phyloP scores from a whole-genome alignment of 1,284 basidiomycete species.

The Amylostereum areolatum region DNA sequence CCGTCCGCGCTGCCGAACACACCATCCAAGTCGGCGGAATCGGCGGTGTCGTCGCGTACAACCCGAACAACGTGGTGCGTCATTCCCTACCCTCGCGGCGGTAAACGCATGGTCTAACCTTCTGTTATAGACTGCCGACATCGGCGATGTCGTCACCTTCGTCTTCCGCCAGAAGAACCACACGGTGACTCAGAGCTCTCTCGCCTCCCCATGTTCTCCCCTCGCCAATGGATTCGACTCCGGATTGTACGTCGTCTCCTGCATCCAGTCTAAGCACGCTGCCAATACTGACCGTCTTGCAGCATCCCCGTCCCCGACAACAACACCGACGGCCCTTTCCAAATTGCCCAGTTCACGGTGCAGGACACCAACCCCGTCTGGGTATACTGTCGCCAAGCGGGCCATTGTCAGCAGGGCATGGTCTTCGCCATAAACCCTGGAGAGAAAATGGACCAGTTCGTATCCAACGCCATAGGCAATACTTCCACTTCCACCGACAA shows the following conservation, averaged over 20 bases:
- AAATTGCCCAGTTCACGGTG: slow-evolving; percentile 36
- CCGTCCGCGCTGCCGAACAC: slow-evolving; percentile 29
- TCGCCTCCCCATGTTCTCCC: slow-evolving; percentile 42
- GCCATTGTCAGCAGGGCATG: slow-evolving; percentile 52
- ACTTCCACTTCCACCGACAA: slow-evolving; percentile 10
- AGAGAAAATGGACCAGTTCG: slow-evolving; percentile 44
- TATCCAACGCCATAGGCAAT: slow-evolving; percentile 39
- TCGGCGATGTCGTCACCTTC: slow-evolving; percentile 47
- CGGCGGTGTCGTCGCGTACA: slow-evolving; percentile 33
- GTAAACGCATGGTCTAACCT: slow-evolving; percentile 1
- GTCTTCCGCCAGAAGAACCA: slow-evolving; percentile 58
- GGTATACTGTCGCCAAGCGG: slow-evolving; percentile 45
- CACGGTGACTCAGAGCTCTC: slow-evolving; percentile 54
- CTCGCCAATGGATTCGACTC: slow-evolving; percentile 45
- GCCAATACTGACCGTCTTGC: neutral
- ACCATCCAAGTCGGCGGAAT: slow-evolving; percentile 49
- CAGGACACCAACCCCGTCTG: slow-evolving; percentile 47
- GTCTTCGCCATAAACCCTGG: slow-evolving; percentile 61
- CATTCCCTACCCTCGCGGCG: neutral
- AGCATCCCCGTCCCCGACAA: slow-evolving; percentile 46
- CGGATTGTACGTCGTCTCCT: slow-evolving; percentile 40
- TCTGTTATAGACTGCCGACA: slow-evolving; percentile 32
- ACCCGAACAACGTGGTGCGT: slow-evolving; percentile 43
- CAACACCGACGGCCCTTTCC: slow-evolving; percentile 38
- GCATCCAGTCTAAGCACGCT: neutral